Conservation (phyloP, 352 stramenopile genomes). For the Aphanomyces cochlioides region DNA sequence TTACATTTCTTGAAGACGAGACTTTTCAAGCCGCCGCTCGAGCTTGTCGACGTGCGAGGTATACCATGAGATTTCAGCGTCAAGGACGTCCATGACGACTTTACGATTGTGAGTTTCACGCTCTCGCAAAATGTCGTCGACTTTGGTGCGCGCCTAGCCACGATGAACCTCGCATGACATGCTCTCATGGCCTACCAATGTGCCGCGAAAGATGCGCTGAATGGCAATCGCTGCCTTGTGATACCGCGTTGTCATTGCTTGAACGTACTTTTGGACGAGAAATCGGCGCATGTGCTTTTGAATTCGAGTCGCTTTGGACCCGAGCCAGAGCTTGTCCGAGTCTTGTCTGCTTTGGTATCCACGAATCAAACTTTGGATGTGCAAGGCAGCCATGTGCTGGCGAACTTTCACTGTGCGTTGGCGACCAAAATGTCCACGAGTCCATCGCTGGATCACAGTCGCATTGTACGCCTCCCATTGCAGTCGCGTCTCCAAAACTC, state of each 20-base stretch:
- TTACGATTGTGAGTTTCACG: slow-evolving; percentile 60
- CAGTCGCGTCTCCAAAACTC: slow-evolving; percentile 46
- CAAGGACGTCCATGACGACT: slow-evolving; percentile 65
- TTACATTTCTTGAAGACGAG: slow-evolving; percentile 54
- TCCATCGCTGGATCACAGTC: slow-evolving; percentile 58
- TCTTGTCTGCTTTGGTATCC: slow-evolving; percentile 42
- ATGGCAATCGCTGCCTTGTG: slow-evolving; percentile 46
- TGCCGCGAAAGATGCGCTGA: slow-evolving; percentile 64
- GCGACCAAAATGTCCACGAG: slow-evolving; percentile 47
- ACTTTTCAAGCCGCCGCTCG: slow-evolving; percentile 45
- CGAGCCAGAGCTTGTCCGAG: slow-evolving; percentile 56
- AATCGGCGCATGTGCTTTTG: slow-evolving; percentile 55
- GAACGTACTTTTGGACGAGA: slow-evolving; percentile 43
- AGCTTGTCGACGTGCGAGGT: slow-evolving; percentile 56
- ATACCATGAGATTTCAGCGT: slow-evolving; percentile 69
- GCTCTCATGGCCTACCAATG: slow-evolving; percentile 30
- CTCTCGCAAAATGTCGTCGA: slow-evolving; percentile 46
- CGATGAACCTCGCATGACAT: not conserved
- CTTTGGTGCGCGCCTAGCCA: slow-evolving; percentile 33
- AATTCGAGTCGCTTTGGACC: slow-evolving; percentile 42
- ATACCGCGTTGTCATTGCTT: slow-evolving; percentile 23
- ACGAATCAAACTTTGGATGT: slow-evolving; percentile 66
- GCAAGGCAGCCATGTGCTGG: slow-evolving; percentile 40
- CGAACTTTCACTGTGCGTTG: slow-evolving; percentile 24
- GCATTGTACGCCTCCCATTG: slow-evolving; percentile 59